Conservation (phyloP, 176 grass and related monocot genomes). For the Pontederia paniculata region DNA sequence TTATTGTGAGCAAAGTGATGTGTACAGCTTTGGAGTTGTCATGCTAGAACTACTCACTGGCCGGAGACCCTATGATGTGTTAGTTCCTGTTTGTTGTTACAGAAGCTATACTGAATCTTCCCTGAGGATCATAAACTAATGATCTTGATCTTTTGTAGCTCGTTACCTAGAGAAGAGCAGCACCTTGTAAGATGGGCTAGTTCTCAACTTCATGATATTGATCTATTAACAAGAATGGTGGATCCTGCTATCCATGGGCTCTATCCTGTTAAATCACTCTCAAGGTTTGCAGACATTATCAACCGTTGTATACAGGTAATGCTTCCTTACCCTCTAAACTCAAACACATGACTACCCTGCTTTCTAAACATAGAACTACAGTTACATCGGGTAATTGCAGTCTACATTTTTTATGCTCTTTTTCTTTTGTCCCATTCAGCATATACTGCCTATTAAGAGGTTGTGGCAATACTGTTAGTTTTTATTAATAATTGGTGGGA, state of each 20-base stretch:
- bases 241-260: constrained; percentile 44
- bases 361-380: neutral
- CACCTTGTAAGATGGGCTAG: constrained; percentile 76
- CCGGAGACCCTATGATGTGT: constrained; percentile 65
- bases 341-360: too few relatives aligned
- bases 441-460: too few relatives aligned
- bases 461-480: too few relatives aligned
- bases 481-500: too few relatives aligned
- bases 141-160: constrained; percentile 27
- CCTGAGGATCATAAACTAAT: neutral
- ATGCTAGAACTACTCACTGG: constrained; percentile 80
- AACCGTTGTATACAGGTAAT: constrained; percentile 56
- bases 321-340: neutral
- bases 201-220: constrained; percentile 70
- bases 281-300: constrained; percentile 64
- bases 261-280: constrained; percentile 46
- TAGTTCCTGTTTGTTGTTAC: constrained; percentile 2
- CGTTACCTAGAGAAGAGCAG: constrained; percentile 43
- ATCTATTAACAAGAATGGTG: constrained; percentile 51
- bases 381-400: neutral
- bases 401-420: too few relatives aligned
- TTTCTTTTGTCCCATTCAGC: too few relatives aligned
- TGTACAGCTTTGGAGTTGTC: constrained; percentile 84
- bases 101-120: neutral
- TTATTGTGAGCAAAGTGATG: constrained; percentile 45